Base-by-base conservation (phyloP, 306 rosid species). In the Fragaria vesca region DNA sequence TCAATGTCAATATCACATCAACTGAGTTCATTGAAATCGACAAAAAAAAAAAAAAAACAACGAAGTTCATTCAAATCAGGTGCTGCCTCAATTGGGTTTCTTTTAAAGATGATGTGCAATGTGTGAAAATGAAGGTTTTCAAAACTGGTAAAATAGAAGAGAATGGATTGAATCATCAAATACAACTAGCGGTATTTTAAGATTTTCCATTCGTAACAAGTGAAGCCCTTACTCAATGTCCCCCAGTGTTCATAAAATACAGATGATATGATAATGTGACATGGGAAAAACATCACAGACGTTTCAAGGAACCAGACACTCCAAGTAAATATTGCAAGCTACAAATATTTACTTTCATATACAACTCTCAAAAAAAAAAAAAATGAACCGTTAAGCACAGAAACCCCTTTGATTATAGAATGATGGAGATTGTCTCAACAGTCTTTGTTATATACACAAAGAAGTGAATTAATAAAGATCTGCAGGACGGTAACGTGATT, bases 401-500 rank as follows among this genome's bases (percentile, higher is more conserved):
- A 72, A 77, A 71, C 40, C 81, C 66, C 83, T 76, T 81, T 74
- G 74, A 21, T 51, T 65, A 80, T 73, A 79, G 21, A 75, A 73
- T 18, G 80, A 75, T 79, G 60, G 69, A 67, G 70, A 77, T 55
- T 66, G 61, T 79, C 73, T 55, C 43, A 74, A 78, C 32, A 76
- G 52, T 71, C 46, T 48, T 10, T 52, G 5, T 74, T 83, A 83
- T 86, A 81, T 75, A 73, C 73, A 68, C 55, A 73, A 47, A 71
- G 68, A 47, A 74, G 71, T 34, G 65, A n/a, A 69, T 43, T 76
- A 68, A 65, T 83, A 87, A 93, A 71, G 99, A 93, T 84, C 97
- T 87, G 91, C 99, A 93, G 51, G 94, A 88, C 11, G 97, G 90
- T 72, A 96, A 88, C 5, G 96, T 82, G 87, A 96, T 77, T 82